Conservation (phyloP, 805 yeast species). For the Ogataea saltuana region DNA sequence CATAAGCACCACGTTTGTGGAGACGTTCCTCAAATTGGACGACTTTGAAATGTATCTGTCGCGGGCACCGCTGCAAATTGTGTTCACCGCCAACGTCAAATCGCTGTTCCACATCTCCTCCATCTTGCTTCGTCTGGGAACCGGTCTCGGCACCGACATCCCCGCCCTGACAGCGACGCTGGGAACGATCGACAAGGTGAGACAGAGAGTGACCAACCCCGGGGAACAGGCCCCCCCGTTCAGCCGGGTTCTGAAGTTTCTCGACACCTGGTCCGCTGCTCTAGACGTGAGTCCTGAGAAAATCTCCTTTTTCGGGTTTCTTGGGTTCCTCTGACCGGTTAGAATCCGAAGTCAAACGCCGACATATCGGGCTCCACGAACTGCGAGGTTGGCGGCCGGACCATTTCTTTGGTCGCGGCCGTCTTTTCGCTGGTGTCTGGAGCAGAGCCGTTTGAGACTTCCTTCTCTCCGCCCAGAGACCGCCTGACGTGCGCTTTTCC, state of each 20-base stretch:
- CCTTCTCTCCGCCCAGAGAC: not conserved
- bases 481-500: not conserved
- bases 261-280: constrained; percentile 22
- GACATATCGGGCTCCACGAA: constrained; percentile 79
- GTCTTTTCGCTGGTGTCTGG: not conserved
- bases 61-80: constrained; percentile 26
- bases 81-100: constrained; percentile 30
- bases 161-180: constrained; percentile 7
- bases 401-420: constrained; percentile 21
- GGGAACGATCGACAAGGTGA: constrained; percentile 6
- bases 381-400: constrained; percentile 51
- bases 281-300: constrained; percentile 22
- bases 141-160: constrained; percentile 15
- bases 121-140: constrained; percentile 22
- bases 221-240: constrained; percentile 16
- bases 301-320: constrained; percentile 26
- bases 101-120: constrained; percentile 32
- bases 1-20: constrained; percentile 22
- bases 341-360: constrained; percentile 56
- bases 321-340: not conserved
- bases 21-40: constrained; percentile 20
- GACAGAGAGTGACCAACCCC: constrained; percentile 5
- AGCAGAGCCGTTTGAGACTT: not conserved
- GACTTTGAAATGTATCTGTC: constrained; percentile 19
- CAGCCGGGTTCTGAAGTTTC: constrained; percentile 15